Base-by-base conservation (phyloP, 2,329 filamentous ascomycete genomes). In the Aspergillus bombycis region DNA sequence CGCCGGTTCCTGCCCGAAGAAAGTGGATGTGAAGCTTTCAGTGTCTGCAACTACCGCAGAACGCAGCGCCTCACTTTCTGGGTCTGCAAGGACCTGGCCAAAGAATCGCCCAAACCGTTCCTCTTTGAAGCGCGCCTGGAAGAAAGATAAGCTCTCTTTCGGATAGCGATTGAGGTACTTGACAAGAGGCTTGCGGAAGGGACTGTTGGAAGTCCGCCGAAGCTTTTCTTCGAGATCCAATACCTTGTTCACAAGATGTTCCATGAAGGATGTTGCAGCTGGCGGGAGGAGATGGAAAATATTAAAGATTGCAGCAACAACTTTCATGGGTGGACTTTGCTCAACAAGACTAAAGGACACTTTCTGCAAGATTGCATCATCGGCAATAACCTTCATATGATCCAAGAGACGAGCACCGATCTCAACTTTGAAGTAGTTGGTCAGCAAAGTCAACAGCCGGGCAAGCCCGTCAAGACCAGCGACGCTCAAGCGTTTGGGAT, bases 361-460 rank as follows among this genome's bases (percentile, higher is more conserved):
- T 72, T 94, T 92, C 75, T 98, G 94, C 68, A 98, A 82, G 16
- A 88, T 86, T 58, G 83, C 85, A 3, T 91, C 86, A 63, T 97
- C 93, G 1, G 94, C 94, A 67, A 99, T 93, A 12, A 90, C 87
- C 74, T 94, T 94, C 79, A 97, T 91, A 72, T 99, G 95, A 67
- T 98, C 94, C 11, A 99, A 84, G n/a, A 99, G 81, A 28, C 95
- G 88, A 26, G 92, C 88, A 8, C 95, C 96, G 60, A 99, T 99
- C 75, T 99, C 95, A 0, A 98, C 94, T 79, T 99, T 99, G 80
- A 99, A 99, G 77, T 99, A 99, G 64, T 95, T 98, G 0, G 94
- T 99, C 21, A 99, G 83, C 2, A 99, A 84, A 67, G 95, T 94
- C 64, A 99, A 80, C 1, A 99, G 84, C 45, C 94, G 89, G 21